Evolutionary conservation across 768 basidiomycete genomes (phyloP).

Genomic region (Chiua virens): DNA sequence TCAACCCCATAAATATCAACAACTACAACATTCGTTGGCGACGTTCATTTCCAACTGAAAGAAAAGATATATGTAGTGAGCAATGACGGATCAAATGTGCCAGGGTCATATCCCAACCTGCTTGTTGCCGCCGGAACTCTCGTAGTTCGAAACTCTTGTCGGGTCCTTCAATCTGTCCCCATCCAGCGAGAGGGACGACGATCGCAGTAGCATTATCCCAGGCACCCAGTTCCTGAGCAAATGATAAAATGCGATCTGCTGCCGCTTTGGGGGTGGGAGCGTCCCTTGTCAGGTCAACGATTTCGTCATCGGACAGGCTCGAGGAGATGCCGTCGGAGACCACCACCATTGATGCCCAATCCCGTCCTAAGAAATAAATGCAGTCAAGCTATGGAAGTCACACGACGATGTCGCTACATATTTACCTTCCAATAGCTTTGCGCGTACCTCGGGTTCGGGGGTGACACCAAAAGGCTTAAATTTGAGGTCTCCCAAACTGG

Average conservation of each 20-base stretch:
- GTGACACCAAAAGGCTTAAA: conserved; percentile 92
- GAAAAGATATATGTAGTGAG: conserved; percentile 3
- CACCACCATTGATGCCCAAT: conserved; percentile 85
- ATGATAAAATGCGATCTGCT: conserved; percentile 80
- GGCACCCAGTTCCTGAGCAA: conserved; percentile 78
- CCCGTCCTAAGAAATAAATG: conserved; percentile 50
- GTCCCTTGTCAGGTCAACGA: conserved; percentile 82
- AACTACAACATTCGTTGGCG: conserved; percentile 58
- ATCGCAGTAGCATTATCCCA: conserved; percentile 92
- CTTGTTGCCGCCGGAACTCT: conserved; percentile 72
- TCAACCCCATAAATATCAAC: background rate
- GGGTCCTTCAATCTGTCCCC: conserved; percentile 78
- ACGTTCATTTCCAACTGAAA: conserved; percentile 62
- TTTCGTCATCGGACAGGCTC: conserved; percentile 89
- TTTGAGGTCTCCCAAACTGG: conserved; percentile 82
- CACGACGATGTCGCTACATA: conserved; percentile 6
- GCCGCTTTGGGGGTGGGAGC: conserved; percentile 72
- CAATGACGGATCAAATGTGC: background rate
- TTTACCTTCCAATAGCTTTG: conserved; percentile 71
- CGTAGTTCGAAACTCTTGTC: conserved; percentile 83
- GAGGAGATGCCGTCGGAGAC: conserved; percentile 95
- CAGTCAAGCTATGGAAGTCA: background rate
- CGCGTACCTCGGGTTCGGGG: conserved; percentile 85
- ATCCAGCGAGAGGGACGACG: conserved; percentile 89
- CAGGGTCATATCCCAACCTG: conserved; percentile 40